These are phyloP conservation scores for Phytomonas francai DNA, from an alignment of 208 protist genomes.

Conservation along the genomic window DNA sequence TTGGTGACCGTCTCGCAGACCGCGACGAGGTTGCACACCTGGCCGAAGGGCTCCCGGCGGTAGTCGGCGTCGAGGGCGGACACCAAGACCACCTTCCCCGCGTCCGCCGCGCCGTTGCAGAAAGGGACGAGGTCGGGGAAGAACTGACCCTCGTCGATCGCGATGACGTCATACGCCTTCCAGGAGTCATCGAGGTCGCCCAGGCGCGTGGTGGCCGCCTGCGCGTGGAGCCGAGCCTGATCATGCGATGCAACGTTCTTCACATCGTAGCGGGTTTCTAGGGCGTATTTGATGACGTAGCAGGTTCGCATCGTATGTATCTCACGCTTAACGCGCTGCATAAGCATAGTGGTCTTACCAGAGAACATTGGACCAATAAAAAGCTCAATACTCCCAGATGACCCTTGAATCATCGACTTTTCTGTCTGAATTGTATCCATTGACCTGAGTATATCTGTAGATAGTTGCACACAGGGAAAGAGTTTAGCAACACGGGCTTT, in stretches of 20 bases:
- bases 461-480: constrained; percentile 2
- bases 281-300: constrained; percentile 90
- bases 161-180: constrained; percentile 83
- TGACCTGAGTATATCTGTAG: neutral
- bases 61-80: constrained; percentile 93
- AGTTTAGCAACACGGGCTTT: neutral
- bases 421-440: neutral
- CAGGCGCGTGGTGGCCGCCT: constrained; percentile 51
- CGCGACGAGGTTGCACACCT: constrained; percentile 82
- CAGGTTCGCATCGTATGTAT: constrained; percentile 65
- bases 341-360: constrained; percentile 93
- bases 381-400: constrained; percentile 60
- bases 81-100: constrained; percentile 91
- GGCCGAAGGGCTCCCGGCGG: constrained; percentile 81
- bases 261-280: constrained; percentile 83
- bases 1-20: constrained; percentile 87
- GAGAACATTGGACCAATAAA: constrained; percentile 95
- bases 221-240: constrained; percentile 41
- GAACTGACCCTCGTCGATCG: constrained; percentile 91
- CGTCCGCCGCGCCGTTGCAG: constrained; percentile 68
- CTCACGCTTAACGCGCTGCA: constrained; percentile 83
- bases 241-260: constrained; percentile 81
- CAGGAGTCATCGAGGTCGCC: constrained; percentile 49
- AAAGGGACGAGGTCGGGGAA: constrained; percentile 92
- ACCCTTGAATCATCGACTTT: neutral